Conservation (phyloP, 1,284 basidiomycete genomes). For the Veloporphyrellus conicus region DNA sequence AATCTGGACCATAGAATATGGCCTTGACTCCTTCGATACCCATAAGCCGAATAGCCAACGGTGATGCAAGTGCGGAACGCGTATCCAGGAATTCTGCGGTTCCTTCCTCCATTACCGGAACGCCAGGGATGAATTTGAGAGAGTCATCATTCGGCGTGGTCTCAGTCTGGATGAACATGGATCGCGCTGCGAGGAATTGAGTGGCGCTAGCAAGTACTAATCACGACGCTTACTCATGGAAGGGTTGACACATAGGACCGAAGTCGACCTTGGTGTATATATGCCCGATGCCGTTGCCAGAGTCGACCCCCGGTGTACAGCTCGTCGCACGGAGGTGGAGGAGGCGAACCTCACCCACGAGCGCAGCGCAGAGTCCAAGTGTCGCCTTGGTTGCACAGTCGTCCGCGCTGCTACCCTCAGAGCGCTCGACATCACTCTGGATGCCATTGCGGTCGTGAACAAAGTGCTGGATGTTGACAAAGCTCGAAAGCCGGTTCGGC, state of each 20-base stretch:
- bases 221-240: conserved; percentile 25
- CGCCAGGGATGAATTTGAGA: conserved; percentile 95
- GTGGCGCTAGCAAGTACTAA: not conserved
- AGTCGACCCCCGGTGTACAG: conserved; percentile 35
- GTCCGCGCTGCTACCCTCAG: conserved; percentile 13
- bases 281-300: conserved; percentile 37
- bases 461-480: conserved; percentile 3
- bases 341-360: conserved; percentile 28
- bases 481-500: not conserved
- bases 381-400: conserved; percentile 1
- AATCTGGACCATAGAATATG: conserved; percentile 97
- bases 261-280: conserved; percentile 18
- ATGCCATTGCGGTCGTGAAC: conserved; percentile 20
- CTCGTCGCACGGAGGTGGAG: conserved; percentile 20
- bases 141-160: conserved; percentile 96
- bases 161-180: conserved; percentile 98
- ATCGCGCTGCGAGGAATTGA: conserved; percentile 52
- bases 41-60: conserved; percentile 90
- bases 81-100: conserved; percentile 94
- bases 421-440: conserved; percentile 16
- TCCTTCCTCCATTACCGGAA: conserved; percentile 80
- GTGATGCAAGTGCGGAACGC: conserved; percentile 77
- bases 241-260: conserved; percentile 11
- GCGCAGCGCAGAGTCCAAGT: conserved; percentile 11
- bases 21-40: conserved; percentile 85